Evolutionary conservation across 2,329 filamentous ascomycete genomes (phyloP), one percentile per base, ranked within the genome.

Genomic region (Sordariomycetes sp.): DNA sequence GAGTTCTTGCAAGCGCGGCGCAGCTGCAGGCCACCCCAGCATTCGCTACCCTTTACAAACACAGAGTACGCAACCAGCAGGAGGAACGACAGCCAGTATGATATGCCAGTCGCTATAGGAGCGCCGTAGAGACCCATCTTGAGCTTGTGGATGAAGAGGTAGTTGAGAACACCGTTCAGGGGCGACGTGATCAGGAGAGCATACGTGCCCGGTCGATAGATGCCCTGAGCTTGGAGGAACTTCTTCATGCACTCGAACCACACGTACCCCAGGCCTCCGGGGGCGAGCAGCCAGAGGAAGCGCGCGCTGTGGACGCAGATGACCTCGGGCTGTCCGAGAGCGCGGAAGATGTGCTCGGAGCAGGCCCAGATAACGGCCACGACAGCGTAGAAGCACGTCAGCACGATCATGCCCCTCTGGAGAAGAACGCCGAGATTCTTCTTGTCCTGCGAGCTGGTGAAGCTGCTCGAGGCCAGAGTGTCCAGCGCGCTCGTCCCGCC

Each of bases 211-310:
- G 86, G 83, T 2, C 71, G 75, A 58, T 93, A 92, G n/a, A 92
- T 75, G 19, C 84, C 84, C 58, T 94, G 87, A 0, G 87, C 87
- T 57, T 94, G 87, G 1, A 93, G 68, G 45, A 80, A 94, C 46
- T 90, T 85, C 61, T 94, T 94, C 50, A 87, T 75, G 6, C 76
- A 70, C 57, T 93, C 86, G 39, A 94, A 94, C 61, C 84, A 93
- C 26, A 94, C 76, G 46, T 94, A 94, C 0, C 86, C 86, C 24
- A 94, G 58, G 0, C 86, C 86, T 1, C 86, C 86, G 0, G 86
- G 86, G 2, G 86, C 82, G 30, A 94, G 59, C 10, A 78, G 74
- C 3, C 69, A 77, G 7, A 94, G 58, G 41, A 93, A 94, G 28
- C 63, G 70, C 2, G 83, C 75, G 33, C 82, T 84, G 39, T 88